Conservation (phyloP, 2,329 filamentous ascomycete genomes). For the Fusarium haematococcum region DNA sequence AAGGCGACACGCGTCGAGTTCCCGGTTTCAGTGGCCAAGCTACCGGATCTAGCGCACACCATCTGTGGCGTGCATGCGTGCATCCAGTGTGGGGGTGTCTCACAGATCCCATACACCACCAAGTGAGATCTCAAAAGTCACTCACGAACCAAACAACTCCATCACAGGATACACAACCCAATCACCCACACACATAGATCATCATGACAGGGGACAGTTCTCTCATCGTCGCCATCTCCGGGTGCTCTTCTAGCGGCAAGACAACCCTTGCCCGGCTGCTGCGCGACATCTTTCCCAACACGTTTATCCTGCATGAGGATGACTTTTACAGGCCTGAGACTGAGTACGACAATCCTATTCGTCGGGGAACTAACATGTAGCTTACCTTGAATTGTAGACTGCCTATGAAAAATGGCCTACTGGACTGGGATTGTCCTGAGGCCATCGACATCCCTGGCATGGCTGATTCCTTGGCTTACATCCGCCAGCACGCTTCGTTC, state of each 20-base stretch:
- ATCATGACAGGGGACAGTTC: conserved; percentile 57
- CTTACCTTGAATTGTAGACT: conserved; percentile 51
- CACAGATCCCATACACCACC: neutral
- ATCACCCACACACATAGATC: neutral
- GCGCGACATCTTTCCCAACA: conserved; percentile 80
- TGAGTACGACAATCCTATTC: conserved; percentile 62
- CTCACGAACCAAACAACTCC: neutral
- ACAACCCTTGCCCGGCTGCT: conserved; percentile 91
- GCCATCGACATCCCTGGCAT: conserved; percentile 80
- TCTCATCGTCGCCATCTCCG: conserved; percentile 84
- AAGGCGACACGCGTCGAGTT: neutral
- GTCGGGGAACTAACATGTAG: neutral
- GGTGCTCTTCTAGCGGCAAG: conserved; percentile 93
- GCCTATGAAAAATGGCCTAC: conserved; percentile 69
- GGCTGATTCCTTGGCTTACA: conserved; percentile 73
- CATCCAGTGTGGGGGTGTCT: neutral
- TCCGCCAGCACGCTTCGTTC: conserved; percentile 75
- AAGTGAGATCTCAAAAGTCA: neutral
- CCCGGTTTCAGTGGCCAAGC: neutral
- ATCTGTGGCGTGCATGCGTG: neutral
- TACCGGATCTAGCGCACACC: neutral
- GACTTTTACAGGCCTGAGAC: conserved; percentile 91
- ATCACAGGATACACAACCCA: neutral
- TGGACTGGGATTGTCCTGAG: conserved; percentile 93
- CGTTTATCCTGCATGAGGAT: conserved; percentile 92